phyloP scores from a whole-genome alignment of 2,329 filamentous ascomycete species.

The Gaeumannomyces sp. region DNA sequence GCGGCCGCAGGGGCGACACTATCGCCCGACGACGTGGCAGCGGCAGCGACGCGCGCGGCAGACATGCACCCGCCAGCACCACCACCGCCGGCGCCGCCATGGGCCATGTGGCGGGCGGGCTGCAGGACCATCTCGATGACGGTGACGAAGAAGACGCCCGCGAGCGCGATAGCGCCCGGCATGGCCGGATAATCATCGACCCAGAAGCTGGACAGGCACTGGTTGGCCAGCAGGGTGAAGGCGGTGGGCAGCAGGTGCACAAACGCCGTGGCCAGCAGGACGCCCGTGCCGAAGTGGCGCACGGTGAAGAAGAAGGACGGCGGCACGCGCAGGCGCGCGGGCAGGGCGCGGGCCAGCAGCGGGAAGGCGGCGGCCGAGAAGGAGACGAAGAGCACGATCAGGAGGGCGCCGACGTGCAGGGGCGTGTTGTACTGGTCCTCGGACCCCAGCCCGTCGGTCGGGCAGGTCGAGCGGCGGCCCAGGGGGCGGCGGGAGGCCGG shows the following conservation, averaged over 20 bases:
- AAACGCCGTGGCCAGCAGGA: conserved; percentile 76
- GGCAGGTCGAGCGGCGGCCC: conserved; percentile 19
- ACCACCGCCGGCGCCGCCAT: background rate
- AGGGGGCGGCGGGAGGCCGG: conserved; percentile 5
- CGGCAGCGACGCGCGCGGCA: conserved; percentile 13
- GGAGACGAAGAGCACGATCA: conserved; percentile 42
- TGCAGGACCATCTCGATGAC: conserved; percentile 55
- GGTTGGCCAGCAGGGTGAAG: conserved; percentile 58
- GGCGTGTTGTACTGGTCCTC: conserved; percentile 45
- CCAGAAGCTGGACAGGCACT: conserved; percentile 73
- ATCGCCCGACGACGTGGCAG: background rate
- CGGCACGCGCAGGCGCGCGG: conserved; percentile 45
- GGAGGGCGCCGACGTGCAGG: conserved; percentile 51
- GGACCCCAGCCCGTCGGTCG: conserved; percentile 21
- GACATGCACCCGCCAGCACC: conserved; percentile 2
- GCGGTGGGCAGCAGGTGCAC: conserved; percentile 68
- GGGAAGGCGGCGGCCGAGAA: conserved; percentile 47
- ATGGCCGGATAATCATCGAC: conserved; percentile 69
- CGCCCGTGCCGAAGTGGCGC: conserved; percentile 70
- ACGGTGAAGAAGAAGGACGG: conserved; percentile 49
- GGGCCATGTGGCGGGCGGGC: conserved; percentile 28
- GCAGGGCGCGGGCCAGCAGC: conserved; percentile 45
- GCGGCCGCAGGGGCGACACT: too few relatives aligned
- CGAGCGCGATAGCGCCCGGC: conserved; percentile 73
- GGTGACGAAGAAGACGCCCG: conserved; percentile 71